phyloP scores from a whole-genome alignment of 1,284 basidiomycete genomes.

The Cryptococcus sp. region DNA sequence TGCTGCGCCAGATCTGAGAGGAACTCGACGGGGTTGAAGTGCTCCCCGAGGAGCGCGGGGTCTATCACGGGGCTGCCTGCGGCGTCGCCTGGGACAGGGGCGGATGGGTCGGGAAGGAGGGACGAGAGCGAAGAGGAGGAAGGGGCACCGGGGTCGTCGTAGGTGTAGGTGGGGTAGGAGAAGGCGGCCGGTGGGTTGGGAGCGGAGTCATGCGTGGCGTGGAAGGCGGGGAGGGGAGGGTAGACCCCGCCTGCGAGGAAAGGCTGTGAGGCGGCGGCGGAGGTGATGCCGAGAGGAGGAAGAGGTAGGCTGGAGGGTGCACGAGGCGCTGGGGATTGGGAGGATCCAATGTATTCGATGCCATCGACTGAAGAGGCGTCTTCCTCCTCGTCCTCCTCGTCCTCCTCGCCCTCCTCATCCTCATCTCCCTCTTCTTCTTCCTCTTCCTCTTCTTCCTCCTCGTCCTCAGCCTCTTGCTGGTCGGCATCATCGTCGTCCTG shows the following conservation, averaged over 20 bases:
- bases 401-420: slow-evolving; percentile 10
- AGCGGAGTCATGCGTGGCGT: background rate
- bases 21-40: slow-evolving; percentile 6
- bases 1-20: slow-evolving; percentile 15
- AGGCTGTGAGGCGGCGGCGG: too few species aligned
- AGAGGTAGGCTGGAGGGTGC: slow-evolving; percentile 7
- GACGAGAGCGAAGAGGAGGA: background rate
- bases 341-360: slow-evolving; percentile 14
- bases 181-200: background rate
- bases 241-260: too few species aligned
- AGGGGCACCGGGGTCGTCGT: slow-evolving; percentile 1
- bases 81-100: background rate
- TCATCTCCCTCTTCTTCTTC: slow-evolving; percentile 7
- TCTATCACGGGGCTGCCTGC: background rate
- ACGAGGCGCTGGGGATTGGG: slow-evolving; percentile 7
- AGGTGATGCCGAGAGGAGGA: background rate
- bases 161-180: background rate
- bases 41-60: background rate
- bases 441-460: slow-evolving; percentile 12
- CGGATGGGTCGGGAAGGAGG: background rate
- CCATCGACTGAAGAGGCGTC: too few species aligned
- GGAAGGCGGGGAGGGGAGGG: background rate
- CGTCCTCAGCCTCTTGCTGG: slow-evolving; percentile 9
- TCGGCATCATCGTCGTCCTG: slow-evolving; percentile 13
- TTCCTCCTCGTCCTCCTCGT: slow-evolving; percentile 11